Percentiles rank a stretch among this genome's conserved stretches.
Evolutionary conservation across 2,329 filamentous ascomycete genomes (phyloP).

Genomic region (Zymoseptoria tritici): DNA sequence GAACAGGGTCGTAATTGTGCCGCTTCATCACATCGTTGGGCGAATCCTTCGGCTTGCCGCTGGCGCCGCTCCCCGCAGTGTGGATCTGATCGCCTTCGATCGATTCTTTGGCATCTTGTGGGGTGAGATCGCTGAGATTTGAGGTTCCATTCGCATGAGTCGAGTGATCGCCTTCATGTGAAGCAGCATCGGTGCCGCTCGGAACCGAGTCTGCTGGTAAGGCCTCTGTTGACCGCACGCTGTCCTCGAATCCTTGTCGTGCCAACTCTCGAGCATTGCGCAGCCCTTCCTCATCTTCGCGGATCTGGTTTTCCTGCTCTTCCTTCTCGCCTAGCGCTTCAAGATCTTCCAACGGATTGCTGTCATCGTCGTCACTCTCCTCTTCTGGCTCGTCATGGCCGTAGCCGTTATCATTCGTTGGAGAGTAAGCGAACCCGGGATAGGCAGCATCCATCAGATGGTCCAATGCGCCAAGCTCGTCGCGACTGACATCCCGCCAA

Average conservation of each 20-base stretch:
- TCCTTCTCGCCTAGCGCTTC: constrained; percentile 29
- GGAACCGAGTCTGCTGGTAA: neutral
- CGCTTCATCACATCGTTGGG: neutral
- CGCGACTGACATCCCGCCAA: constrained; percentile 73
- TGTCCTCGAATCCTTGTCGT: constrained; percentile 24
- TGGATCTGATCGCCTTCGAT: neutral
- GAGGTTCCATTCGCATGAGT: neutral
- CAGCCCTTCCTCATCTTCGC: constrained; percentile 26
- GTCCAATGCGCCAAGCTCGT: constrained; percentile 46
- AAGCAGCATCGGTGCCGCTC: neutral
- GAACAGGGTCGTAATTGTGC: constrained; percentile 9
- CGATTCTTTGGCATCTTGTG: neutral
- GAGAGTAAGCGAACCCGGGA: constrained; percentile 2
- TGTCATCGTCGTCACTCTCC: constrained; percentile 29
- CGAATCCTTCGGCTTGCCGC: neutral
- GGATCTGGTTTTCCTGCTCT: constrained; percentile 22
- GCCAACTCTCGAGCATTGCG: constrained; percentile 25
- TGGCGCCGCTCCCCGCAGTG: neutral
- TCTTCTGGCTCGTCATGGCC: constrained; percentile 16
- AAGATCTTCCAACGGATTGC: constrained; percentile 29
- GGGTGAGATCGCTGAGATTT: neutral
- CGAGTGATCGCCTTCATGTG: neutral
- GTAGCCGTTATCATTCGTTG: constrained; percentile 16
- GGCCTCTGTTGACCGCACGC: neutral
- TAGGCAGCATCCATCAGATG: constrained; percentile 23